Conservation (phyloP, 495 filamentous ascomycete genomes). For the Extremus antarcticus region DNA sequence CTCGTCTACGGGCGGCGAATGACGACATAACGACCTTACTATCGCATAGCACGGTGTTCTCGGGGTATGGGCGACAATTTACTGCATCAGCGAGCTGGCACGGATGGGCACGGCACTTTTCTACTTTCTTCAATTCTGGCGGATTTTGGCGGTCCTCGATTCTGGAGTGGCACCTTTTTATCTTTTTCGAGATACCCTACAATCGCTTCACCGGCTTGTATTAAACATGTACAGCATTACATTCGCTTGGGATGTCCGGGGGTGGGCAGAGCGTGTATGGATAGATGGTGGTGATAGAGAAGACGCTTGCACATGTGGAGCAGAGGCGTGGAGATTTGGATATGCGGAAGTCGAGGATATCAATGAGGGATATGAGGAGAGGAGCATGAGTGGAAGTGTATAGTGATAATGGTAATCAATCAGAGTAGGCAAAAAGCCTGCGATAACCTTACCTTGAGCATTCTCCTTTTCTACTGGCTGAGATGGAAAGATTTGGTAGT, state of each 20-base stretch:
- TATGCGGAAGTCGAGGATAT: not conserved
- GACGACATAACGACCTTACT: not conserved
- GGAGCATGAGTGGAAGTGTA: not conserved
- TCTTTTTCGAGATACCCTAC: constrained; percentile 3
- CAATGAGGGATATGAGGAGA: not conserved
- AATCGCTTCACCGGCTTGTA: constrained; percentile 1
- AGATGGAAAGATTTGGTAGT: too few relatives aligned
- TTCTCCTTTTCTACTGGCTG: not conserved
- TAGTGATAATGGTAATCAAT: not conserved
- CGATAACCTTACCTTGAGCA: not conserved
- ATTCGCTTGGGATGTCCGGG: constrained; percentile 1
- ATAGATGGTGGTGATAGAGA: not conserved
- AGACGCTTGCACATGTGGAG: not conserved
- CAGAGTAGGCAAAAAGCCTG: not conserved
- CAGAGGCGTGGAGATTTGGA: not conserved
- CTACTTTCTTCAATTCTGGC: not conserved
- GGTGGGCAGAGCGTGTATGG: not conserved
- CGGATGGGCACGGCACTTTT: too few relatives aligned
- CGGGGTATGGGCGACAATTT: not conserved
- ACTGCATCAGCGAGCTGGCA: not conserved
- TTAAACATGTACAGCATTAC: constrained; percentile 3
- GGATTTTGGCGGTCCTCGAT: too few relatives aligned
- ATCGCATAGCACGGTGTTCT: not conserved
- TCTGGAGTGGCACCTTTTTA: not conserved
- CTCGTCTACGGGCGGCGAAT: not conserved